phyloP scores from a whole-genome alignment of 2,329 filamentous ascomycete species.

The Apiospora koreana region DNA sequence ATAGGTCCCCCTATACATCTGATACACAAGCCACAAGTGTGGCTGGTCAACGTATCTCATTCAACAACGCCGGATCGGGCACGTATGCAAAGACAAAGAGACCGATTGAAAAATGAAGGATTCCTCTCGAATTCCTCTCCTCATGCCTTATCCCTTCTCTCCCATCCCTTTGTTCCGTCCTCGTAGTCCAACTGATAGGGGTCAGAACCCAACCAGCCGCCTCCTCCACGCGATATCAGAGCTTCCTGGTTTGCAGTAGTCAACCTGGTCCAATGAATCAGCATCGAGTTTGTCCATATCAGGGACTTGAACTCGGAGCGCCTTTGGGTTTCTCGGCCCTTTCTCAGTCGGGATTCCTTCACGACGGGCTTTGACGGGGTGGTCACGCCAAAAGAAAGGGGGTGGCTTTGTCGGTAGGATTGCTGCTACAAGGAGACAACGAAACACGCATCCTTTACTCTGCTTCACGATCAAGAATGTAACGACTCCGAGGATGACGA shows the following conservation, averaged over 20 bases:
- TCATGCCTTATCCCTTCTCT: not conserved
- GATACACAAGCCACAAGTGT: not conserved
- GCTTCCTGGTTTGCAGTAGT: not conserved
- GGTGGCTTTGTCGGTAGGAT: not conserved
- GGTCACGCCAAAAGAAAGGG: not conserved
- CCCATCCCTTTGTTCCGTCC: not conserved
- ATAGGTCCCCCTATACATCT: not conserved
- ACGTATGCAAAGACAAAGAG: not conserved
- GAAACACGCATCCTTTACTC: not conserved
- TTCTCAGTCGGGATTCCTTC: not conserved
- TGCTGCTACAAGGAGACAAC: not conserved
- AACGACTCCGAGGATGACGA: no score
- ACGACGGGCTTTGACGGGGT: not conserved
- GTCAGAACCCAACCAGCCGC: not conserved
- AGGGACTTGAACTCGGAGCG: not conserved
- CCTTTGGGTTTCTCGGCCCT: not conserved
- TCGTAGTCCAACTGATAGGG: not conserved
- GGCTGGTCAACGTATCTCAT: not conserved
- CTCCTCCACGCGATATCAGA: no score
- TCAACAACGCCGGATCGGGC: not conserved
- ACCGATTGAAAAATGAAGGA: not conserved
- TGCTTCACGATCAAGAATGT: not conserved
- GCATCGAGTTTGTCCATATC: not conserved
- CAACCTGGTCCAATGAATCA: not conserved
- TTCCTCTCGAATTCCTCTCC: not conserved